These are phyloP conservation scores for Fusarium xylarioides DNA, from an alignment of 2,329 filamentous ascomycete species.

Conservation along the genomic window DNA sequence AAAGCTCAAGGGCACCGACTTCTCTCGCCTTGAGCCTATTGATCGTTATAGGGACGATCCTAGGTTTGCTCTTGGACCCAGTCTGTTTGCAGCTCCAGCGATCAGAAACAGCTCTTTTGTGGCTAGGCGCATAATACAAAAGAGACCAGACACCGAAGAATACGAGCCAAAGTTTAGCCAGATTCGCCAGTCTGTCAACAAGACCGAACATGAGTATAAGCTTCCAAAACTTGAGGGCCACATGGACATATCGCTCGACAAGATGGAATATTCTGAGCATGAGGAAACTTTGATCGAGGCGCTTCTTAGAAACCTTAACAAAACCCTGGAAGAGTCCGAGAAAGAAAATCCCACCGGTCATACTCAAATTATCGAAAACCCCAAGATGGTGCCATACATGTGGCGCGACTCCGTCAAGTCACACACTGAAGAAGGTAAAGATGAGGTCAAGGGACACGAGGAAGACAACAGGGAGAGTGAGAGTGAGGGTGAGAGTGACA, in stretches of 20 bases:
- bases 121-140: not conserved
- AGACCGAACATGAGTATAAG: not conserved
- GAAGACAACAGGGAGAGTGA: not conserved
- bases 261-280: not conserved
- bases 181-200: not conserved
- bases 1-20: not conserved
- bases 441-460: not conserved
- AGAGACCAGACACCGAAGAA: not conserved
- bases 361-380: not conserved
- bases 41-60: not conserved
- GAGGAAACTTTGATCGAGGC: not conserved
- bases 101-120: not conserved
- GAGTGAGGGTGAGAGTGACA: not conserved
- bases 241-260: not conserved
- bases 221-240: not conserved
- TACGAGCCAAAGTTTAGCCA: not conserved
- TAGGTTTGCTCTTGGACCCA: not conserved
- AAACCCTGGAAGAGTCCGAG: not conserved
- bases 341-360: not conserved
- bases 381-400: not conserved
- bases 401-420: not conserved
- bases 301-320: not conserved
- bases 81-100: not conserved
- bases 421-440: not conserved
- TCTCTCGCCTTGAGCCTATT: not conserved